Evolutionary conservation across 2,329 filamentous ascomycete species (phyloP).

Genomic region (Colletotrichum phormii): DNA sequence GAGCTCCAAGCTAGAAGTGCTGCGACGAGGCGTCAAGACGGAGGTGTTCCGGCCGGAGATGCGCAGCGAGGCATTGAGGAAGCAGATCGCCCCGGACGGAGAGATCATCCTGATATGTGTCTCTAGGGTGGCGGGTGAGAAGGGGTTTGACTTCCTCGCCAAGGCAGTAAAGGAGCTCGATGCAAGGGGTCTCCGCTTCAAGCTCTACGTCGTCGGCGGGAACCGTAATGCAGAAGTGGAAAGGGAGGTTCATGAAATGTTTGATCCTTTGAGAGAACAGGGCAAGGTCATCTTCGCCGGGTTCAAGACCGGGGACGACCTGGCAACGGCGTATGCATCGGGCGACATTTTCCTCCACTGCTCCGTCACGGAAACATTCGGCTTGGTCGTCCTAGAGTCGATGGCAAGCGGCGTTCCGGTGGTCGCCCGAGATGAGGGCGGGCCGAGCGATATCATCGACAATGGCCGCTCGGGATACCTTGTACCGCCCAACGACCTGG

Average conservation of each 20-base stretch:
- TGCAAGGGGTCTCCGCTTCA: slow-evolving; percentile 67
- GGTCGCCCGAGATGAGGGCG: slow-evolving; percentile 75
- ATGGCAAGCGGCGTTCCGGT: slow-evolving; percentile 79
- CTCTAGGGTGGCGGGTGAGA: slow-evolving; percentile 75
- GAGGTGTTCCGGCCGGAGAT: slow-evolving; percentile 67
- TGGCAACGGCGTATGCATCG: slow-evolving; percentile 75
- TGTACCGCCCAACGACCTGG: slow-evolving; percentile 68
- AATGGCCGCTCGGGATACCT: slow-evolving; percentile 71
- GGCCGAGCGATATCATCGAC: slow-evolving; percentile 74
- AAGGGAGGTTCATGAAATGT: slow-evolving; percentile 69
- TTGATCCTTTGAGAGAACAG: slow-evolving; percentile 58
- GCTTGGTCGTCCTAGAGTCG: slow-evolving; percentile 75
- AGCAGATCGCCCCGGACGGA: slow-evolving; percentile 67
- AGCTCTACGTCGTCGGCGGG: slow-evolving; percentile 74
- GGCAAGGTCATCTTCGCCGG: slow-evolving; percentile 75
- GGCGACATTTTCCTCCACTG: slow-evolving; percentile 79
- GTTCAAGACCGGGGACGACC: slow-evolving; percentile 69
- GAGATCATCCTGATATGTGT: slow-evolving; percentile 76
- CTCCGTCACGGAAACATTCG: slow-evolving; percentile 79
- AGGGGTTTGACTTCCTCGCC: slow-evolving; percentile 77
- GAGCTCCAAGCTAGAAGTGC: slow-evolving; percentile 65
- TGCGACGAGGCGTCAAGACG: slow-evolving; percentile 75
- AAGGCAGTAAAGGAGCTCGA: slow-evolving; percentile 66
- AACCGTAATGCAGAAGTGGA: slow-evolving; percentile 74
- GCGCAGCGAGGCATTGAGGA: slow-evolving; percentile 63